These are phyloP conservation scores for Pittosporum tobira DNA, from an alignment of 129 eudicot species.

Conservation along the genomic window DNA sequence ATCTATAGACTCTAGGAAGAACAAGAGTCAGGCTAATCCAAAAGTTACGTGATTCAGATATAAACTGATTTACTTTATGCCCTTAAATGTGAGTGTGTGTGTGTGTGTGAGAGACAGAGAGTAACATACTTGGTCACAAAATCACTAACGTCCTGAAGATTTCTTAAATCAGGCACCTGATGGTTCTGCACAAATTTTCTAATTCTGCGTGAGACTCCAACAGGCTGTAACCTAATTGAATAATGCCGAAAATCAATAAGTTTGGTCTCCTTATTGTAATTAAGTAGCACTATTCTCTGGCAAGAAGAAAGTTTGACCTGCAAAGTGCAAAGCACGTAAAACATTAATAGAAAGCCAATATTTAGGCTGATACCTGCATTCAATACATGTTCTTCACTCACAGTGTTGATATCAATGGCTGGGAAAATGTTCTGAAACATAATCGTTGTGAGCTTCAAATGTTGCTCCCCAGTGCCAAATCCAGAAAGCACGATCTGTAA, in stretches of 20 bases:
- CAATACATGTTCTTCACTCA: conserved; percentile 25
- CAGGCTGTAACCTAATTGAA: conserved; percentile 88
- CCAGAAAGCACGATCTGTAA: conserved; percentile 90
- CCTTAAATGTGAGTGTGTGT: too few species aligned
- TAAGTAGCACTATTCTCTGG: conserved; percentile 86
- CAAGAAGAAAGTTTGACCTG: conserved; percentile 93
- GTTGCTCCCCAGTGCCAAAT: conserved; percentile 84
- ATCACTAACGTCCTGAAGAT: conserved; percentile 88
- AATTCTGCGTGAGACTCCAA: conserved; percentile 86
- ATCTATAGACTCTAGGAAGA: neutral
- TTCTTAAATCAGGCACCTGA: conserved; percentile 80
- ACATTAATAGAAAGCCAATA: neutral
- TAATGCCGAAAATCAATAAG: conserved; percentile 88
- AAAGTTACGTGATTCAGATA: neutral
- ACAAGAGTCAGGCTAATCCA: neutral
- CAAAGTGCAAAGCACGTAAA: conserved; percentile 6
- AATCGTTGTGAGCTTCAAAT: conserved; percentile 72
- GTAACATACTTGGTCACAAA: conserved; percentile 69
- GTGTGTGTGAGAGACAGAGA: conserved; percentile 11
- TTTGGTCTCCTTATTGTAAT: conserved; percentile 87
- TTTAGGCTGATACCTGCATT: conserved; percentile 2
- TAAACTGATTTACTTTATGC: too few species aligned
- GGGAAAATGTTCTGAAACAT: conserved; percentile 96
- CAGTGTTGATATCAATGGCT: conserved; percentile 87
- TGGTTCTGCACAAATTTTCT: conserved; percentile 95